Evolutionary conservation across 306 rosid species (phyloP).

Genomic region (Sicyos baderoa): DNA sequence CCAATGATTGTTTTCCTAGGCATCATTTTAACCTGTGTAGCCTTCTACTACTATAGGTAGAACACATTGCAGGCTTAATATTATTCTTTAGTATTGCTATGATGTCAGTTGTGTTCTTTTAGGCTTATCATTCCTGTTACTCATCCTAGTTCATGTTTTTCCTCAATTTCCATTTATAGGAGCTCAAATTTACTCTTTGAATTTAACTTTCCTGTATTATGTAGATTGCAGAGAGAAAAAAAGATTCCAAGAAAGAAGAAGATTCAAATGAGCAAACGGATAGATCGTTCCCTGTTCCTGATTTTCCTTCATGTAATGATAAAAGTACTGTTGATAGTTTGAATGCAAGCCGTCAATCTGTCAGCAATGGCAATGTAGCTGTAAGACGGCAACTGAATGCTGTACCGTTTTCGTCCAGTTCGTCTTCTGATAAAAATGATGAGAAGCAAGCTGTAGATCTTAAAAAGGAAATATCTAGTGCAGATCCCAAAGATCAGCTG

Average conservation of each 20-base stretch:
- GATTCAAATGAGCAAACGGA: conserved; percentile 33
- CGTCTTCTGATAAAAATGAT: conserved; percentile 25
- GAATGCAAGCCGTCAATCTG: conserved; percentile 29
- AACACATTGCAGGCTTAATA: neutral
- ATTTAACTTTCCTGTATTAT: conserved; percentile 19
- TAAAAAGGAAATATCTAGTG: conserved; percentile 23
- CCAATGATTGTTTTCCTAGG: neutral
- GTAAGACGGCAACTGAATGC: conserved; percentile 34
- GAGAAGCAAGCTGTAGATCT: conserved; percentile 26
- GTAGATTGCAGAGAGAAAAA: conserved; percentile 83
- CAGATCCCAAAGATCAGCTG: conserved; percentile 4
- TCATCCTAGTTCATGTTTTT: neutral
- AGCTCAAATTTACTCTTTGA: neutral
- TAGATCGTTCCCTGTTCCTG: conserved; percentile 23
- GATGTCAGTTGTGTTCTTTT: neutral
- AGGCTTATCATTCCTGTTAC: neutral
- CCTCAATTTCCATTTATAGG: conserved; percentile 9
- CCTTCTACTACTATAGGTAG: neutral
- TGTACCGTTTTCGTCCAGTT: conserved; percentile 22
- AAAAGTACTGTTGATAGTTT: conserved; percentile 26
- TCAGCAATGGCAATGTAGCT: conserved; percentile 28
- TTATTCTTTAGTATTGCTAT: neutral
- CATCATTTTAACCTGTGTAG: neutral
- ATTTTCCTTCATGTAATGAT: conserved; percentile 19
- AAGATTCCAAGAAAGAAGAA: conserved; percentile 34